Evolutionary conservation across 805 yeast genomes (phyloP).

Genomic region (Candida coquimbonensis): DNA sequence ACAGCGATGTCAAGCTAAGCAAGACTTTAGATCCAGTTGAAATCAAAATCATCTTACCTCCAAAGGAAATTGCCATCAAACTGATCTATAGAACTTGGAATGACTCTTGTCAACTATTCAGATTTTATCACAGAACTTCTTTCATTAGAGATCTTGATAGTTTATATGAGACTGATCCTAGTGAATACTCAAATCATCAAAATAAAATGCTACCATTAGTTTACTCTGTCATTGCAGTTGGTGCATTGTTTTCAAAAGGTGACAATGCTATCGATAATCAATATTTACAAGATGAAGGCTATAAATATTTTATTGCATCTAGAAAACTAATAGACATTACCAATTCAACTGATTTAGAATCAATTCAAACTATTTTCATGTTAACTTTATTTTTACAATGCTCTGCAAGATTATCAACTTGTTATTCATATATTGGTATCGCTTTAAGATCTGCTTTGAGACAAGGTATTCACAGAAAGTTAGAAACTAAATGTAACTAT

Average conservation of each 20-base stretch:
- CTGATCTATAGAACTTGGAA: conserved; percentile 78
- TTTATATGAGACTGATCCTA: conserved; percentile 71
- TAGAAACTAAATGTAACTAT: conserved; percentile 39
- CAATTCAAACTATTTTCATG: conserved; percentile 84
- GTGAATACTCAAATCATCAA: conserved; percentile 68
- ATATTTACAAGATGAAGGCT: conserved; percentile 56
- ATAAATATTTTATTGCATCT: conserved; percentile 78
- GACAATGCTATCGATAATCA: conserved; percentile 26
- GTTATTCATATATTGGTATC: conserved; percentile 86
- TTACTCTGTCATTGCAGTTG: conserved; percentile 81
- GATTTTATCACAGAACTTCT: conserved; percentile 84
- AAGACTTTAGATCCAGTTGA: conserved; percentile 27
- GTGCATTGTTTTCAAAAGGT: conserved; percentile 58
- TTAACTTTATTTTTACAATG: conserved; percentile 81
- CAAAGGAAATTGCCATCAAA: conserved; percentile 65
- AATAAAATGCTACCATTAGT: conserved; percentile 75
- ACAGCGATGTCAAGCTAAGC: conserved; percentile 13
- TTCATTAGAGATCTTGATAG: conserved; percentile 69
- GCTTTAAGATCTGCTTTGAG: conserved; percentile 80
- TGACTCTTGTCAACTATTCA: conserved; percentile 74
- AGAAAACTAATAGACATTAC: conserved; percentile 79
- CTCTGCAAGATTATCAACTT: conserved; percentile 81
- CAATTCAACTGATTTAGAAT: conserved; percentile 73
- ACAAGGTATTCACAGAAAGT: conserved; percentile 75
- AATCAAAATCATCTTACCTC: conserved; percentile 63